Evolutionary conservation across 306 rosid species (phyloP).

Genomic region (Mimosa pudica): DNA sequence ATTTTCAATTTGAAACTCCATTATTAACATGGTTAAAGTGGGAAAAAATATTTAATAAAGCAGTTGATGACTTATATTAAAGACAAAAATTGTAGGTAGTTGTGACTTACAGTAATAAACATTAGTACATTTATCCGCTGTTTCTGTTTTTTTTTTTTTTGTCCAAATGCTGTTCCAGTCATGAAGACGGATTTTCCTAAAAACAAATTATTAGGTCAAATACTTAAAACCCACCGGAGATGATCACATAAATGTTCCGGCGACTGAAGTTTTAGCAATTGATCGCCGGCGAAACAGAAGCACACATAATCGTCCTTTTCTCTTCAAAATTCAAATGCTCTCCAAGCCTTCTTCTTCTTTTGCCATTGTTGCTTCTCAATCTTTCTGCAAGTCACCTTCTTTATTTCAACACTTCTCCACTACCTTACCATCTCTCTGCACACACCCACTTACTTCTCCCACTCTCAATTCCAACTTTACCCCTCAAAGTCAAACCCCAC

Average conservation of each 20-base stretch:
- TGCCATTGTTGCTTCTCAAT: not conserved
- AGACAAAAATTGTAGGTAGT: too few relatives aligned
- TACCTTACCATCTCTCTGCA: conserved; percentile 9
- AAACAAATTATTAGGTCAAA: too few relatives aligned
- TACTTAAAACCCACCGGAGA: not conserved
- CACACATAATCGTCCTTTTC: not conserved
- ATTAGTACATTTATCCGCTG: too few relatives aligned
- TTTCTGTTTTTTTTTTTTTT: too few relatives aligned
- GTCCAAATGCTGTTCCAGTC: too few relatives aligned
- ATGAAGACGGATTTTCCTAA: too few relatives aligned
- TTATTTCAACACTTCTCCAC: conserved; percentile 20
- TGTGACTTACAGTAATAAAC: too few relatives aligned
- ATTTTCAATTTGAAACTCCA: too few relatives aligned
- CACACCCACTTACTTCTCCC: not conserved
- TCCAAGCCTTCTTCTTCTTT: conserved; percentile 13
- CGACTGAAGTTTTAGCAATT: not conserved
- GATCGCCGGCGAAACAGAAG: not conserved
- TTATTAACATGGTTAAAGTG: too few relatives aligned
- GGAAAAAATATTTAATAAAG: too few relatives aligned
- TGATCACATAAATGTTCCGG: not conserved
- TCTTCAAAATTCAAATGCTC: conserved; percentile 4
- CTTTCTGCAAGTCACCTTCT: conserved; percentile 25
- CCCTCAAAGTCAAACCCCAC: conserved; percentile 18
- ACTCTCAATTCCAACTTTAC: conserved; percentile 18
- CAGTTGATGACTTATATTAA: too few relatives aligned